These are phyloP conservation scores for Plenodomus lindquistii DNA, from an alignment of 2,329 filamentous ascomycete species.

Conservation along the genomic window DNA sequence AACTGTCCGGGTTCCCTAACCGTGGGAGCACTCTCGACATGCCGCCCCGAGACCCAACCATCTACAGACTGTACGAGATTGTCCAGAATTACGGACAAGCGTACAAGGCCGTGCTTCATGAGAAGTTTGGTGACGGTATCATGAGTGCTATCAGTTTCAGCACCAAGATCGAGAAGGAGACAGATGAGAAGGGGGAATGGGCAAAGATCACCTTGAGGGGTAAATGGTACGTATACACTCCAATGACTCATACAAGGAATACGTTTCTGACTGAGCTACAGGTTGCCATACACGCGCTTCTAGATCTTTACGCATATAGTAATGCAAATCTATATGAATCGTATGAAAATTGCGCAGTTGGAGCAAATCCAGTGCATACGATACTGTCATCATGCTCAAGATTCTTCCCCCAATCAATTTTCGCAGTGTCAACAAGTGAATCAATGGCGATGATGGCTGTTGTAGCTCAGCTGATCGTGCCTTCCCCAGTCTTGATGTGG, in stretches of 20 bases:
- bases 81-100: constrained; percentile 97
- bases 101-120: constrained; percentile 92
- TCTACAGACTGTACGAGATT: constrained; percentile 91
- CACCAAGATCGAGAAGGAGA: constrained; percentile 92
- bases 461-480: background rate
- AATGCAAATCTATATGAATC: background rate
- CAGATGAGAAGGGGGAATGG: constrained; percentile 82
- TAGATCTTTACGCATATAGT: constrained; percentile 21
- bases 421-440: too few species aligned
- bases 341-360: too few species aligned
- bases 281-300: constrained; percentile 56
- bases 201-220: constrained; percentile 81
- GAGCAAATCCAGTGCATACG: too few species aligned
- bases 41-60: constrained; percentile 82
- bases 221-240: constrained; percentile 66
- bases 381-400: too few species aligned
- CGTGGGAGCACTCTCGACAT: constrained; percentile 78
- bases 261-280: constrained; percentile 26
- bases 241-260: background rate
- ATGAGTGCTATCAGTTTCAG: constrained; percentile 95
- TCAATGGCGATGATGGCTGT: too few species aligned
- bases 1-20: constrained; percentile 77
- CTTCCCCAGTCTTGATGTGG: background rate
- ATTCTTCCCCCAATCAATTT: too few species aligned
- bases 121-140: constrained; percentile 81